Percentiles rank a stretch among this genome's conserved stretches.
These are phyloP conservation scores for Cucumis melo DNA, from an alignment of 306 rosid genomes.

Conservation along the genomic window DNA sequence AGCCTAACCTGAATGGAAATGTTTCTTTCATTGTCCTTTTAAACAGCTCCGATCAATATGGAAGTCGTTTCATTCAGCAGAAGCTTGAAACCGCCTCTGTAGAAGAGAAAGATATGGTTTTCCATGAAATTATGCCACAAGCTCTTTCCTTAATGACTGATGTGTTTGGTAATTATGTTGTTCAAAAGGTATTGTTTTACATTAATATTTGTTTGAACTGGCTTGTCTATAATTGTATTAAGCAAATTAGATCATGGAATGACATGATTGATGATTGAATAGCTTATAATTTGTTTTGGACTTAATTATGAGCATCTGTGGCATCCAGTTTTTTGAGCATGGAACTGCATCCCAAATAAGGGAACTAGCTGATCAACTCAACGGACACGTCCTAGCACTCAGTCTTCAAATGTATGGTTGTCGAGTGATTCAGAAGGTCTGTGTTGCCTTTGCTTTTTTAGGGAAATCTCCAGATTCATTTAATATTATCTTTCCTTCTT, in stretches of 20 bases:
- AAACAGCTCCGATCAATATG: slow-evolving; percentile 87
- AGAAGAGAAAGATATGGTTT: slow-evolving; percentile 91
- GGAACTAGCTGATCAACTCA: slow-evolving; percentile 76
- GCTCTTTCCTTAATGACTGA: slow-evolving; percentile 89
- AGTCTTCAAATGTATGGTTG: slow-evolving; percentile 99
- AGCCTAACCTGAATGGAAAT: not conserved
- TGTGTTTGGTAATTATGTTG: slow-evolving; percentile 91
- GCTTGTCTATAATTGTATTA: not conserved
- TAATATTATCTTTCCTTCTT: not conserved
- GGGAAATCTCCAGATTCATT: not conserved
- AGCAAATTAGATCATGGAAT: slow-evolving; percentile 2
- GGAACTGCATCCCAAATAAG: slow-evolving; percentile 74
- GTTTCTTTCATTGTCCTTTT: not conserved
- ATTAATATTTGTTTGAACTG: not conserved
- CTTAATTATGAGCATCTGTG: not conserved
- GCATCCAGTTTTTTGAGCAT: slow-evolving; percentile 83
- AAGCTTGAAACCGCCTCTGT: slow-evolving; percentile 79
- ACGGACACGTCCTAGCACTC: slow-evolving; percentile 73
- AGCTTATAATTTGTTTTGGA: not conserved
- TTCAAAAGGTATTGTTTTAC: slow-evolving; percentile 59
- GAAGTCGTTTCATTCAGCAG: slow-evolving; percentile 90
- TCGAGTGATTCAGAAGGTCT: slow-evolving; percentile 92
- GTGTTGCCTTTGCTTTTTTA: not conserved
- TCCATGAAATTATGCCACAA: slow-evolving; percentile 88
- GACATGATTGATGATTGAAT: slow-evolving; percentile 5